Conservation (phyloP, 441 rosid genomes). For the Gossypium davidsonii region DNA sequence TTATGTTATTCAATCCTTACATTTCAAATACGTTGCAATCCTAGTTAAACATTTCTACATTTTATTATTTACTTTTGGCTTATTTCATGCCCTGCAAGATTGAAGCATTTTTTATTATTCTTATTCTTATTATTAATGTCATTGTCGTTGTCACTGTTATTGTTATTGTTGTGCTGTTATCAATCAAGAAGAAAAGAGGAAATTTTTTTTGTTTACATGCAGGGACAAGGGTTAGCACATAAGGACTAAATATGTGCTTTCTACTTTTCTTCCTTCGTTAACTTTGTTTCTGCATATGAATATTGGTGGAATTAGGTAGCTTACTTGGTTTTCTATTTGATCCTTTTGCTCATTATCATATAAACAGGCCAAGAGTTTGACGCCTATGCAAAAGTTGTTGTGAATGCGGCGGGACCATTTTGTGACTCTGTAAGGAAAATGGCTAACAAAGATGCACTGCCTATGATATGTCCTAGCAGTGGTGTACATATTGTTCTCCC, state of each 20-base stretch:
- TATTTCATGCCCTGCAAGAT: neutral
- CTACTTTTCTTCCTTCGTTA: neutral
- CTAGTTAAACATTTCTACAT: neutral
- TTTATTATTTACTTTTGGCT: neutral
- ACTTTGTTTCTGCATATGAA: neutral
- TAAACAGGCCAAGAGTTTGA: conserved; percentile 71
- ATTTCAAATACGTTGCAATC: neutral
- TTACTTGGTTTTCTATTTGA: neutral
- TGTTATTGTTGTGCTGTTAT: neutral
- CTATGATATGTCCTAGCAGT: conserved; percentile 90
- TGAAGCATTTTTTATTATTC: neutral
- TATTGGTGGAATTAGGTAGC: conserved; percentile 2
- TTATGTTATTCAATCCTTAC: neutral
- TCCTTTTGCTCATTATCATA: conserved; percentile 2
- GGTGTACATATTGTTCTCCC: conserved; percentile 92
- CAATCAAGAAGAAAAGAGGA: neutral
- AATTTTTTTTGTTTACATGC: neutral
- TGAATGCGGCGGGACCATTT: conserved; percentile 93
- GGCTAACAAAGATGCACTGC: conserved; percentile 55
- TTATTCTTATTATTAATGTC: neutral
- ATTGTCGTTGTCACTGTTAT: no score
- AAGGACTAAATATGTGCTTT: neutral
- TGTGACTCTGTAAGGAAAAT: conserved; percentile 83
- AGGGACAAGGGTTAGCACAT: neutral
- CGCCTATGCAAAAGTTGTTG: conserved; percentile 77